These are phyloP conservation scores for Symmetrospora coprosmae DNA, from an alignment of 768 basidiomycete species.

Conservation along the genomic window DNA sequence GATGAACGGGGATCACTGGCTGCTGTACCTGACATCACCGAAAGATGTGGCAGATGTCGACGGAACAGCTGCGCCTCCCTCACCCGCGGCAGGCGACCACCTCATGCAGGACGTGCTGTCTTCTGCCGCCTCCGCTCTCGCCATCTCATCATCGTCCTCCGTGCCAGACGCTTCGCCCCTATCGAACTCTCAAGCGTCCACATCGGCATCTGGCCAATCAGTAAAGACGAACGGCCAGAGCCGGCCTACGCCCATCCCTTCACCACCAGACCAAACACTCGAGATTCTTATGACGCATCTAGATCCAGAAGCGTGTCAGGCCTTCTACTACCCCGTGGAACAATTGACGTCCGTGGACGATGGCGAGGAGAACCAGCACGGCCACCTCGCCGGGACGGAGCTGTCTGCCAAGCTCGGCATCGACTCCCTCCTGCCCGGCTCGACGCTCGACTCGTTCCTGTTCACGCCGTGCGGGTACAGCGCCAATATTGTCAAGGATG, in stretches of 20 bases:
- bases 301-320: slow-evolving; percentile 54
- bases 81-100: slow-evolving; percentile 25
- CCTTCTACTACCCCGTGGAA: slow-evolving; percentile 52
- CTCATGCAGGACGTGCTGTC: slow-evolving; percentile 13
- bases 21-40: slow-evolving; percentile 76
- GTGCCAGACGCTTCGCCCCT: slow-evolving; percentile 22
- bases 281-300: slow-evolving; percentile 97
- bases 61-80: slow-evolving; percentile 20
- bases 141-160: slow-evolving; percentile 25
- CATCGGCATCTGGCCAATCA: too few relatives aligned
- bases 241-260: slow-evolving; percentile 25
- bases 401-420: slow-evolving; percentile 66
- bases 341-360: slow-evolving; percentile 34
- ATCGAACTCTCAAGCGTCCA: slow-evolving; percentile 7
- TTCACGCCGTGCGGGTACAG: slow-evolving; percentile 95
- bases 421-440: slow-evolving; percentile 63
- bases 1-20: slow-evolving; percentile 97
- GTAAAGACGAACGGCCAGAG: slow-evolving; percentile 13
- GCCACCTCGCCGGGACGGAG: slow-evolving; percentile 32
- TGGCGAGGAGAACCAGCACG: slow-evolving; percentile 20
- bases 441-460: slow-evolving; percentile 72
- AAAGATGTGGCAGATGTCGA: slow-evolving; percentile 37
- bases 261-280: slow-evolving; percentile 69
- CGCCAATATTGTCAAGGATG: slow-evolving; percentile 62
- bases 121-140: slow-evolving; percentile 31